Base-by-base conservation (phyloP, 139 green algal genomes). In the Yamagishiella unicocca region DNA sequence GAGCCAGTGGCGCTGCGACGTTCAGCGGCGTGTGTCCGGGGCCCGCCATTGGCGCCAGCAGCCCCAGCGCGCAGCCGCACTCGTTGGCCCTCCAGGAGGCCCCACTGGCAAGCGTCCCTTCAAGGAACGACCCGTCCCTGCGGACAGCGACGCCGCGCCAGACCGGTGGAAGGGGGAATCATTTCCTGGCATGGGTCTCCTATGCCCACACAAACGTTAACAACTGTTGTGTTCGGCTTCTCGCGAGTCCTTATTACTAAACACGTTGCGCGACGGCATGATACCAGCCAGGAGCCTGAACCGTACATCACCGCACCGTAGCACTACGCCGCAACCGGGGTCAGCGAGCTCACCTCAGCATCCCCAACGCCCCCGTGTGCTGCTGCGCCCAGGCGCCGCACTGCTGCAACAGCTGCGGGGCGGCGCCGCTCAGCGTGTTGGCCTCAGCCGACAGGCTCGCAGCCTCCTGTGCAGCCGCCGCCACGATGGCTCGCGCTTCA, bases 301-400 rank as follows among this genome's bases (percentile, higher is more conserved):
- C 14, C 50, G 12, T 24, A 58, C 50, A n/a, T 58, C 10, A 10
- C 50, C 50, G 14, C 14, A 58, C 50, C 50, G 50, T 10, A 58
- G 50, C 50, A n/a, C n/a, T n/a, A n/a, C n/a, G n/a, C 50, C 14
- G 50, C 50, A 58, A 10, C 50, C 50, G 50, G 12, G 50, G 50
- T 14, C n/a, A n/a, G n/a, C n/a, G n/a, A 17, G 50, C 50, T 50
- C 75, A 90, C 86, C 86, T 62, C 3, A 90, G 55, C 50, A 40
- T 54, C 29, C 53, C 61, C 46, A 91, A 68, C 35, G 87, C 38
- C 8, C 21, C 78, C 19, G 43, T 12, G 38, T 89, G 81, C 83
- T 91, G 88, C 76, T 78, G 42, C 43, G 72, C 38, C 78, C 76
- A 89, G 17, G 66, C 79, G 29, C 22, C 31, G 43, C 77, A 85